phyloP scores from a whole-genome alignment of 2,329 filamentous ascomycete species.

The Fusarium concolor region DNA sequence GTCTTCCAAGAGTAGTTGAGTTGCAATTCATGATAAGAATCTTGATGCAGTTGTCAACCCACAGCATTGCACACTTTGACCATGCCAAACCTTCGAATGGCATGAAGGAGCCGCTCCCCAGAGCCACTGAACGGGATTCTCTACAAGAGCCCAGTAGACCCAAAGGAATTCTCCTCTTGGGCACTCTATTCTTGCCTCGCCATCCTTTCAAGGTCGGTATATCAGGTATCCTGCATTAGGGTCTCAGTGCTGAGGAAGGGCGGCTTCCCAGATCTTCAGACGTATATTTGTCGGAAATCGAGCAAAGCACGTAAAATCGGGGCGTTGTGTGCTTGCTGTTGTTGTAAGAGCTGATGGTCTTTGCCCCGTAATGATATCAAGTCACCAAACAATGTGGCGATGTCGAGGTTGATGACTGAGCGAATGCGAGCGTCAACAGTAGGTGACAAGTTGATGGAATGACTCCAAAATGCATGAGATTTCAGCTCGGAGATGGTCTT shows the following conservation, averaged over 20 bases:
- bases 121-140: neutral
- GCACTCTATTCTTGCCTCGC: neutral
- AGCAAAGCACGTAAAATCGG: neutral
- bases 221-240: neutral
- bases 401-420: no score
- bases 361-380: no score
- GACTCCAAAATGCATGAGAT: no score
- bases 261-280: slow-evolving; percentile 12
- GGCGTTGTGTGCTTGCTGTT: no score
- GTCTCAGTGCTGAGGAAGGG: neutral
- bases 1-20: no score
- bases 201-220: neutral
- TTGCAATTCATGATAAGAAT: neutral
- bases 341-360: no score
- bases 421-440: no score
- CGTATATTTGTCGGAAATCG: slow-evolving; percentile 2
- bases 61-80: neutral
- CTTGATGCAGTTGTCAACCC: neutral
- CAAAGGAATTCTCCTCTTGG: neutral
- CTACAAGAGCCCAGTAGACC: neutral
- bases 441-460: no score
- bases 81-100: no score
- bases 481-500: no score
- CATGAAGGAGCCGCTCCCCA: neutral
- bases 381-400: no score